phyloP scores from a whole-genome alignment of 2,329 filamentous ascomycete species.

The Aspergillus costaricaensis region DNA sequence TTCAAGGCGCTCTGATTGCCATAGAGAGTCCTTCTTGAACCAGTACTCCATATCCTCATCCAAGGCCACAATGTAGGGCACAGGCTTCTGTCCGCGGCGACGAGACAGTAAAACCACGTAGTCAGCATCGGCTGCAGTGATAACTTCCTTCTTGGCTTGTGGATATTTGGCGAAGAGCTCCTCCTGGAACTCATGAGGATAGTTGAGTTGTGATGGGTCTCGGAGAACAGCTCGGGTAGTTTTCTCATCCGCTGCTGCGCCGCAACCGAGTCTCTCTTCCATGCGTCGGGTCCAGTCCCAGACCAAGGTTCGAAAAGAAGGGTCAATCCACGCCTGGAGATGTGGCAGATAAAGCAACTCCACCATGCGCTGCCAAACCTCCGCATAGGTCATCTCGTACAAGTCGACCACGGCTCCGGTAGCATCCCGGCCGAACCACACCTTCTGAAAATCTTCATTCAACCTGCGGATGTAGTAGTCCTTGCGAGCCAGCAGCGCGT shows the following conservation, averaged over 20 bases:
- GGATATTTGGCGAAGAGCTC: background rate
- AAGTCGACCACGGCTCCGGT: background rate
- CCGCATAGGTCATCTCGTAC: slow-evolving; percentile 1
- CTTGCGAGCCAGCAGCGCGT: background rate
- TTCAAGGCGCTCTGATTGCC: slow-evolving; percentile 7
- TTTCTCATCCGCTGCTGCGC: background rate
- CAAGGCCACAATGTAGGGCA: background rate
- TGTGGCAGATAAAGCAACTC: background rate
- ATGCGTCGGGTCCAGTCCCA: background rate
- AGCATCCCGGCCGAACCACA: slow-evolving; percentile 1
- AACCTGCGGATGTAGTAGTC: slow-evolving; percentile 1
- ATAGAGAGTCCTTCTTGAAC: slow-evolving; percentile 11
- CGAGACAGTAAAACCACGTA: background rate
- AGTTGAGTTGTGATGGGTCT: background rate
- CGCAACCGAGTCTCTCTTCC: background rate
- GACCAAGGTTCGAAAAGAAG: background rate
- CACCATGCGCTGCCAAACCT: background rate
- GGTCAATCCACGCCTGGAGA: background rate
- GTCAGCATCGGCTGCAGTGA: background rate
- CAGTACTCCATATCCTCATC: background rate
- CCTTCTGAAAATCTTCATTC: slow-evolving; percentile 2
- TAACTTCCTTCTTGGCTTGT: background rate
- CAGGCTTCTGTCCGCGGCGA: background rate
- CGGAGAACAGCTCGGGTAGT: background rate
- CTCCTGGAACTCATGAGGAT: background rate